phyloP scores from a whole-genome alignment of 1,139 yeast genomes.

The Saccharomyces hybrid region DNA sequence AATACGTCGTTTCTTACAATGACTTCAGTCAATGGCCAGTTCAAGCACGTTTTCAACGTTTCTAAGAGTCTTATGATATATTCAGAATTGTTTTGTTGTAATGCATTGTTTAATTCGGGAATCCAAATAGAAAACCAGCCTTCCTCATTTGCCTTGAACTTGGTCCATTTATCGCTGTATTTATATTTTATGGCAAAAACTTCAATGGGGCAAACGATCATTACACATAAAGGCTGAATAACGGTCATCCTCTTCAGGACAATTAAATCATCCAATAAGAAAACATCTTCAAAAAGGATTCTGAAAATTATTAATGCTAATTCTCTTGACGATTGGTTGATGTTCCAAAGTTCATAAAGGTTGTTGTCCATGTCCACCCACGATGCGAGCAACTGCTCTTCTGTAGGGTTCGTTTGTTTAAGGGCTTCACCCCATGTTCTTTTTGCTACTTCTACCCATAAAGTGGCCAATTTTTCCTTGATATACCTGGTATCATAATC shows the following conservation, averaged over 20 bases:
- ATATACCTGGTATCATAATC: slow-evolving; percentile 80
- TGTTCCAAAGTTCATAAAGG: slow-evolving; percentile 67
- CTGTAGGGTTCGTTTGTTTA: slow-evolving; percentile 31
- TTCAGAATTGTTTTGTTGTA: slow-evolving; percentile 35
- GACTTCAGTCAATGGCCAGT: slow-evolving; percentile 81
- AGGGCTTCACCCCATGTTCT: slow-evolving; percentile 74
- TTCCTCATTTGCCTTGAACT: slow-evolving; percentile 55
- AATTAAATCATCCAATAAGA: slow-evolving; percentile 81
- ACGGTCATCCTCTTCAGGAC: slow-evolving; percentile 77
- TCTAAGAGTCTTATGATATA: slow-evolving; percentile 65
- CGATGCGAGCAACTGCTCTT: slow-evolving; percentile 52
- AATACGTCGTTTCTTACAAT: slow-evolving; percentile 62
- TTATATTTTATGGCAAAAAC: slow-evolving; percentile 64
- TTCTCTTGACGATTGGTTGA: slow-evolving; percentile 58
- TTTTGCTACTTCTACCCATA: slow-evolving; percentile 94
- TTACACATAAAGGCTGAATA: slow-evolving; percentile 74
- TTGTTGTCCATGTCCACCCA: slow-evolving; percentile 87
- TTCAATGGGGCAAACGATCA: slow-evolving; percentile 66
- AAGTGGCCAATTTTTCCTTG: slow-evolving; percentile 78
- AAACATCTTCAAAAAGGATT: slow-evolving; percentile 90
- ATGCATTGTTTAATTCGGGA: slow-evolving; percentile 49
- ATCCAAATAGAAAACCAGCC: slow-evolving; percentile 92
- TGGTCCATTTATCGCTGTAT: slow-evolving; percentile 53
- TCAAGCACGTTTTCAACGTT: slow-evolving; percentile 80
- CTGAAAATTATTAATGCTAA: slow-evolving; percentile 70